phyloP scores from a whole-genome alignment of 2,329 filamentous ascomycete species.

The Sphaceloma murrayae region DNA sequence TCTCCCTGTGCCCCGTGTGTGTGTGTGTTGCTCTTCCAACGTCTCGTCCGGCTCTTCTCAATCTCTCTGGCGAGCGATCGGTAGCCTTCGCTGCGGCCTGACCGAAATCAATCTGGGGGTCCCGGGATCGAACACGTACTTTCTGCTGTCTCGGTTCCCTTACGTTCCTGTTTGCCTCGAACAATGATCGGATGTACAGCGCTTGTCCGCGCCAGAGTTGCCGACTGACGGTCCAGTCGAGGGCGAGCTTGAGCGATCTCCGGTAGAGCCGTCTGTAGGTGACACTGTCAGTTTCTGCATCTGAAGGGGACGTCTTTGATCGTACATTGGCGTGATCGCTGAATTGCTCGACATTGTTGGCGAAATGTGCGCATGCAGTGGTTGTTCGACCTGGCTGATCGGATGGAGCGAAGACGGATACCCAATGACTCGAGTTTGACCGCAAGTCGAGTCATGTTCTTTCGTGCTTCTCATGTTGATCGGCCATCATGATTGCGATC shows the following conservation, averaged over 20 bases:
- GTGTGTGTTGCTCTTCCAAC: neutral
- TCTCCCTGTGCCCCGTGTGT: too few relatives aligned
- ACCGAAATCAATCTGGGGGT: too few relatives aligned
- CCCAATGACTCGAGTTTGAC: too few relatives aligned
- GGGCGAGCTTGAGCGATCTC: constrained; percentile 80
- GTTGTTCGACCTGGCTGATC: too few relatives aligned
- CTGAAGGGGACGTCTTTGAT: neutral
- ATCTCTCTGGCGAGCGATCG: too few relatives aligned
- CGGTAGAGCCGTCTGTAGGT: constrained; percentile 63
- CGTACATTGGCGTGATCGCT: constrained; percentile 18
- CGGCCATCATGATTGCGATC: too few relatives aligned
- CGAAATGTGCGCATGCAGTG: too few relatives aligned
- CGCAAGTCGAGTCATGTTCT: too few relatives aligned
- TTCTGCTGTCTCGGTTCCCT: constrained; percentile 76
- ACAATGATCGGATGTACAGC: constrained; percentile 86
- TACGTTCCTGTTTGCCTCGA: constrained; percentile 84
- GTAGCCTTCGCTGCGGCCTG: too few relatives aligned
- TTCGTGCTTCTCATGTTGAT: too few relatives aligned
- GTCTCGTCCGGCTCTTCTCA: neutral
- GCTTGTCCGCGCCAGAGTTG: constrained; percentile 93
- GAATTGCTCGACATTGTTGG: constrained; percentile 18
- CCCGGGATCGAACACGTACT: too few relatives aligned
- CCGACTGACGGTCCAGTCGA: constrained; percentile 92
- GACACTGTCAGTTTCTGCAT: neutral
- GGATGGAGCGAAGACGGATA: too few relatives aligned